A percentile compares a stretch with the other conserved stretches of the same genome.
These are phyloP conservation scores for Phytophthora parvispora DNA, from an alignment of 352 stramenopile species.

Conservation along the genomic window DNA sequence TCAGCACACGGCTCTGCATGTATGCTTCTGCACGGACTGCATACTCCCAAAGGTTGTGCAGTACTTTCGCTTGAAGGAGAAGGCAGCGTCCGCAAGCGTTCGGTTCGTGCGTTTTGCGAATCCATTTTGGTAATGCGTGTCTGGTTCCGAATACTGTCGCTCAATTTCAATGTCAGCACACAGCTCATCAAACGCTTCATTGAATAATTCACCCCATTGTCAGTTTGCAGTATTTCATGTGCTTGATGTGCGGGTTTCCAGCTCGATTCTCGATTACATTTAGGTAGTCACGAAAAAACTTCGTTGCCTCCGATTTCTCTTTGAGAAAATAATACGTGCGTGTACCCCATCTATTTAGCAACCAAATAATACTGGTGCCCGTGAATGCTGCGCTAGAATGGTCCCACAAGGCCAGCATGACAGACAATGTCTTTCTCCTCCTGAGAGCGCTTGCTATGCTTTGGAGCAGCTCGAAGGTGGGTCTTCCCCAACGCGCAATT, in stretches of 20 bases:
- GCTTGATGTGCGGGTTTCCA: background rate
- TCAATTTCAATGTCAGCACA: background rate
- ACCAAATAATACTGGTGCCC: constrained; percentile 4
- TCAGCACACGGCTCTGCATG: constrained; percentile 1
- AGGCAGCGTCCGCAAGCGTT: background rate
- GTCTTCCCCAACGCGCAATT: background rate
- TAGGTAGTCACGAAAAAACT: background rate
- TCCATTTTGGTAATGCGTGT: constrained; percentile 15
- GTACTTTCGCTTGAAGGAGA: background rate
- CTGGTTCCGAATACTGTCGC: constrained; percentile 4
- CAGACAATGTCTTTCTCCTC: constrained; percentile 8
- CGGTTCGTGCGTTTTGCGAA: constrained; percentile 8
- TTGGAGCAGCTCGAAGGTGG: background rate
- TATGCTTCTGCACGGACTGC: background rate
- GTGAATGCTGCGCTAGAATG: constrained; percentile 8
- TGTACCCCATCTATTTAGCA: constrained; percentile 6
- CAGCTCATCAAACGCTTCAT: background rate
- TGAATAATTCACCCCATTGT: constrained; percentile 16
- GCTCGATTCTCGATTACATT: background rate
- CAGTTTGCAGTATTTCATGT: background rate
- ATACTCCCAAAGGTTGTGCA: constrained; percentile 10
- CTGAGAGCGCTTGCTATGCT: background rate
- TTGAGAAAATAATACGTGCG: constrained; percentile 12
- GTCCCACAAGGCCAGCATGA: constrained; percentile 5
- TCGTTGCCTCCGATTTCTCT: background rate